Percentiles rank a stretch among this genome's conserved stretches.
These are phyloP conservation scores for Canna indica DNA, from an alignment of 176 grass and related monocot genomes.

Conservation along the genomic window DNA sequence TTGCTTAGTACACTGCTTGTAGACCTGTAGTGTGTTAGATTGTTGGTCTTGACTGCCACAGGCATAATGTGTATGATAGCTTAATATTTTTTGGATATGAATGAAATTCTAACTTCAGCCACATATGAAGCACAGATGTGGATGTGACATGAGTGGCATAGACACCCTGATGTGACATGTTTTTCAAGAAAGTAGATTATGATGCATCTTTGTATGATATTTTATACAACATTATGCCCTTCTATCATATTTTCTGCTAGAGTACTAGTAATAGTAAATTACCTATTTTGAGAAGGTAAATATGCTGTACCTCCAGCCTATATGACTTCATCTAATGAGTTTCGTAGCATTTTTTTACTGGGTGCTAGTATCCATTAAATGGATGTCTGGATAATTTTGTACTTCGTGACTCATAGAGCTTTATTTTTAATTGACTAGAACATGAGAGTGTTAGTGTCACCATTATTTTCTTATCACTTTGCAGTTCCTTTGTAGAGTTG, in stretches of 20 bases:
- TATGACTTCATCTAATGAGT: neutral
- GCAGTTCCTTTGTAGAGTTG: slow-evolving; percentile 75
- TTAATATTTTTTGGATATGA: neutral
- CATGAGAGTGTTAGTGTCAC: neutral
- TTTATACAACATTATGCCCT: neutral
- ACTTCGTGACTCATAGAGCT: neutral
- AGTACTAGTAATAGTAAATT: neutral
- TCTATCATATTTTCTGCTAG: neutral
- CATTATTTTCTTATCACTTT: neutral
- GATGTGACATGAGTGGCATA: neutral
- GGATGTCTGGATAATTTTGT: neutral
- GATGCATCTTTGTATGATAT: neutral
- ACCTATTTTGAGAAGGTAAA: neutral
- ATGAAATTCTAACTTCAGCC: neutral
- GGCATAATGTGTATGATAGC: neutral
- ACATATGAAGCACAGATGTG: neutral
- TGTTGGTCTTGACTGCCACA: no score
- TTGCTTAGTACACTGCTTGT: no score
- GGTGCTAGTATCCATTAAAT: neutral
- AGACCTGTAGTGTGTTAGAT: no score
- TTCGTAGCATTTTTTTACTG: neutral
- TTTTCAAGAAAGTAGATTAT: neutral
- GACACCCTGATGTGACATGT: neutral
- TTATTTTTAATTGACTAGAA: neutral
- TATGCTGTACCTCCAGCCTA: neutral